Evolutionary conservation across 805 yeast species (phyloP), one percentile per base, ranked within the genome.

Genomic region (Lipomyces kockii): DNA sequence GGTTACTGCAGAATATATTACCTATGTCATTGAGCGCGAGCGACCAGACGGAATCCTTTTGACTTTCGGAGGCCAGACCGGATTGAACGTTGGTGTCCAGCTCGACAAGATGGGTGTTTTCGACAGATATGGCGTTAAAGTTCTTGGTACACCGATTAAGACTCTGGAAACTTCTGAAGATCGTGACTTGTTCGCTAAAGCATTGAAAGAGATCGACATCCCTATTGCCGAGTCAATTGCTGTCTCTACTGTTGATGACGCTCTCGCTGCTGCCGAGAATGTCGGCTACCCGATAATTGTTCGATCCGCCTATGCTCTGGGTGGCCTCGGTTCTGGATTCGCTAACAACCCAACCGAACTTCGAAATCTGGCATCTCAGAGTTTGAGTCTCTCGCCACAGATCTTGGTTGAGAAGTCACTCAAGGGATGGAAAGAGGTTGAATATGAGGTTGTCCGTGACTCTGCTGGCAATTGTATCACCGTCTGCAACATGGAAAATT

Each of bases 381-480:
- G 97, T 0, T 83, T 94, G 70, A 87, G 97, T 34, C 82, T 93
- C 70, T 87, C 98, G 25, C 98, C 98, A 61, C 99, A 94, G 83
- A 92, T 94, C 73, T 83, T 94, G 74, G 98, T 94, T 71, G 99
- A 94, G 82, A 70, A 66, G 65, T 94, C 98, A 5, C 84, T 94
- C 82, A 94, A 93, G 83, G 99, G 99, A 72, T 94, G 99, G 99
- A 94, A 94, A 80, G 99, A 94, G 81, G 96, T 94, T 71, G 99
- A 94, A 82, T 94, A 94, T 80, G 99, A 94, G 83, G 99, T 94
- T 72, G 98, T 94, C 65, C 89, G 99, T 78, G 99, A 94, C 83
- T 86, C 95, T 72, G 95, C 90, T 65, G 97, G 89, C 73, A 94
- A 94, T 86, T 94, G 99, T 85, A 94, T 94, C 78, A 94, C 99